Evolutionary conservation across 2,329 filamentous ascomycete genomes (phyloP).

Genomic region (Didymella pinodella): DNA sequence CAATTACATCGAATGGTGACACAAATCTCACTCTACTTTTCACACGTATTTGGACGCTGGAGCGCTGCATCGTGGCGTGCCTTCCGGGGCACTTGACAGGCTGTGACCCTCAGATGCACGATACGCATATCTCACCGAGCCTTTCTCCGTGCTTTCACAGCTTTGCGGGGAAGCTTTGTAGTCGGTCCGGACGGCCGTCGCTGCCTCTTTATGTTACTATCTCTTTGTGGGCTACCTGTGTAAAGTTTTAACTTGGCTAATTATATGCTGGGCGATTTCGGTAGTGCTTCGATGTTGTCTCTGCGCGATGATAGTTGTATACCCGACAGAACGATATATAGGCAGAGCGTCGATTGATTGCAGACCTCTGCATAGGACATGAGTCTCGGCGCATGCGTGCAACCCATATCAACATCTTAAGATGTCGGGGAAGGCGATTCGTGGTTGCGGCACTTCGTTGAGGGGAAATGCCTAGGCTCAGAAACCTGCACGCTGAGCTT

Average conservation of each 20-base stretch:
- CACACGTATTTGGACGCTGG: neutral
- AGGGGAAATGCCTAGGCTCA: conserved; percentile 16
- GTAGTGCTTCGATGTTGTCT: conserved; percentile 1
- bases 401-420: neutral
- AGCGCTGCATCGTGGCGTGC: neutral
- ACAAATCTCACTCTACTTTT: neutral
- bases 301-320: neutral
- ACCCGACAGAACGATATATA: neutral
- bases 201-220: neutral
- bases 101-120: too few species aligned
- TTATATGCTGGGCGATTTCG: conserved; percentile 7
- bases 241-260: neutral
- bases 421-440: neutral
- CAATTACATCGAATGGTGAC: neutral
- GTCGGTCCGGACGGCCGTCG: neutral
- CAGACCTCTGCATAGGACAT: neutral
- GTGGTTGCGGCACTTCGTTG: neutral
- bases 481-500: conserved; percentile 12
- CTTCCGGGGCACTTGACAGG: too few species aligned
- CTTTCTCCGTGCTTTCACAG: neutral
- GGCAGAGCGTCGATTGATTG: neutral
- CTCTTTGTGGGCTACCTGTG: neutral
- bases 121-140: neutral
- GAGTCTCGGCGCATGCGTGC: neutral
- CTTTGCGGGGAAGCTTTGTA: neutral